Evolutionary conservation across 2,329 filamentous ascomycete genomes (phyloP).

Genomic region (Claviceps africana): DNA sequence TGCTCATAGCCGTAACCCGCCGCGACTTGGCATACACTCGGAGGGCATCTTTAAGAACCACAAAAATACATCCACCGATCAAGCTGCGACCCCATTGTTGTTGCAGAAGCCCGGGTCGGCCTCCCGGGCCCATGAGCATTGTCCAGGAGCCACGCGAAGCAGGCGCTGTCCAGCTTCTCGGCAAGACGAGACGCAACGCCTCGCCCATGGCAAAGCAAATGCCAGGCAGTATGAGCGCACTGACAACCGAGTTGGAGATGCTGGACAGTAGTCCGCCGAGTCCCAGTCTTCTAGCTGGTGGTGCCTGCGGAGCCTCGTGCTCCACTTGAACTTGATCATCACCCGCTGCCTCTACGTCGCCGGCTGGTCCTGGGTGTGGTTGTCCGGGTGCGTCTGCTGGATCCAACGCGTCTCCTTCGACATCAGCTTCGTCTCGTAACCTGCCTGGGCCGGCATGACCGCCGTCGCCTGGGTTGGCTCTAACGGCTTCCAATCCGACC

Average conservation of each 20-base stretch:
- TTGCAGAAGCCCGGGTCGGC: constrained; percentile 56
- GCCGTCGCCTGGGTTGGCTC: not conserved
- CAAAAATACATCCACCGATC: constrained; percentile 75
- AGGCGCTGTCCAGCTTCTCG: constrained; percentile 50
- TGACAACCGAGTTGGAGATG: constrained; percentile 35
- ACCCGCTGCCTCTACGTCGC: not conserved
- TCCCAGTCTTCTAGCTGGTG: constrained; percentile 20
- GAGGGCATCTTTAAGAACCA: constrained; percentile 62
- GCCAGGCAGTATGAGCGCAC: constrained; percentile 60
- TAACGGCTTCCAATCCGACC: constrained; percentile 3
- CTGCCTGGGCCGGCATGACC: not conserved
- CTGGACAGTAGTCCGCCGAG: constrained; percentile 25
- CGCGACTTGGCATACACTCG: constrained; percentile 50
- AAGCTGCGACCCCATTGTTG: constrained; percentile 81
- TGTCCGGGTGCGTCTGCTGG: not conserved
- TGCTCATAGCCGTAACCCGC: constrained; percentile 40
- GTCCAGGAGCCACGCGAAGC: constrained; percentile 16
- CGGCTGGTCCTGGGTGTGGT: not conserved
- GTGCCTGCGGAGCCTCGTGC: constrained; percentile 21
- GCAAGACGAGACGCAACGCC: constrained; percentile 53
- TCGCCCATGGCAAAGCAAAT: constrained; percentile 71
- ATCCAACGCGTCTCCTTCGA: not conserved
- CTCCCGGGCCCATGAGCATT: constrained; percentile 7
- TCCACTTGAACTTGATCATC: constrained; percentile 11
- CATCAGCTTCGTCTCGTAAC: not conserved